Conservation (phyloP, 495 filamentous ascomycete species). For the Podospora pseudocomata region DNA sequence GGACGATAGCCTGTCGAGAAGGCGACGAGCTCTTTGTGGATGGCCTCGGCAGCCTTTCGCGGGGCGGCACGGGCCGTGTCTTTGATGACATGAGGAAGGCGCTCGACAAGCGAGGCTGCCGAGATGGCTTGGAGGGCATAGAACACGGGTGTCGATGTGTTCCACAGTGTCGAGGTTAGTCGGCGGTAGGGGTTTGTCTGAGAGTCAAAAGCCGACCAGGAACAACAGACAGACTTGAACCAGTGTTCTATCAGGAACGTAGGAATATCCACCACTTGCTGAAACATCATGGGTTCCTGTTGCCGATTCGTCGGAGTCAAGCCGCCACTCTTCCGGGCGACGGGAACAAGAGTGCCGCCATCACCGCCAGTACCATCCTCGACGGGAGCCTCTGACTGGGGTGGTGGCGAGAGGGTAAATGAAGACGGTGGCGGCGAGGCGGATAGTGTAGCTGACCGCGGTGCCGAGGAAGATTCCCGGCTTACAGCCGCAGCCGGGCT, state of each 20-base stretch:
- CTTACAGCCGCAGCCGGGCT: neutral
- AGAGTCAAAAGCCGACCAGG: slow-evolving; percentile 36
- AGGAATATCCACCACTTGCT: slow-evolving; percentile 32
- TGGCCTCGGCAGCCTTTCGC: slow-evolving; percentile 26
- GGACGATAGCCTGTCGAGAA: slow-evolving; percentile 17
- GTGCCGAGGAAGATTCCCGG: slow-evolving; percentile 3
- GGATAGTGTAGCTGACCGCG: slow-evolving; percentile 8
- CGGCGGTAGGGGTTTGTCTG: slow-evolving; percentile 30
- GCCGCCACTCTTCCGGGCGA: neutral
- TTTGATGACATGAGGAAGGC: slow-evolving; percentile 30
- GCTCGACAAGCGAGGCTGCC: slow-evolving; percentile 33
- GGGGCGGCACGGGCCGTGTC: slow-evolving; percentile 31
- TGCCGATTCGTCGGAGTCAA: neutral
- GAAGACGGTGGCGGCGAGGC: slow-evolving; percentile 10
- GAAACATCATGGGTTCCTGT: slow-evolving; percentile 15
- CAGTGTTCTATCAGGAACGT: slow-evolving; percentile 37
- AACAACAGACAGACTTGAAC: slow-evolving; percentile 37
- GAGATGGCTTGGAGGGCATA: slow-evolving; percentile 33
- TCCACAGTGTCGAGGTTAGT: slow-evolving; percentile 29
- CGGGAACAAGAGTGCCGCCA: slow-evolving; percentile 1
- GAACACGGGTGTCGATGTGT: slow-evolving; percentile 26
- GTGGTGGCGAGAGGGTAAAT: slow-evolving; percentile 13
- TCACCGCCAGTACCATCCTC: neutral
- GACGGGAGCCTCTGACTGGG: slow-evolving; percentile 6
- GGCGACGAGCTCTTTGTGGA: slow-evolving; percentile 26